Conservation (phyloP, 2,329 filamentous ascomycete species). For the Biscogniauxia sp. region DNA sequence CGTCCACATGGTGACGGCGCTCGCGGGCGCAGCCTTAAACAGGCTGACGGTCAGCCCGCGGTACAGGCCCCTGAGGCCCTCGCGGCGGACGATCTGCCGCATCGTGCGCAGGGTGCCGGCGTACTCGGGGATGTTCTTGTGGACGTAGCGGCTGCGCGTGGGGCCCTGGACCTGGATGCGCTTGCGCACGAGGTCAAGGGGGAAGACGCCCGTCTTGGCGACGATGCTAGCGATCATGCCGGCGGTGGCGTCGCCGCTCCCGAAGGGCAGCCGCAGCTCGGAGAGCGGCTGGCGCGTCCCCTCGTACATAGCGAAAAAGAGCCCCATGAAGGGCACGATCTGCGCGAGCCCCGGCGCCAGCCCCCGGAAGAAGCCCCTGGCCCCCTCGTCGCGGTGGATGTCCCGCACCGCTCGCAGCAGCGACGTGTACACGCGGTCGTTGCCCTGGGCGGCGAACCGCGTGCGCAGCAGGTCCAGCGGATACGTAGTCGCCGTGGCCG, state of each 20-base stretch:
- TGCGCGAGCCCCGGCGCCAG: slow-evolving; percentile 77
- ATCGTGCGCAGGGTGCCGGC: slow-evolving; percentile 66
- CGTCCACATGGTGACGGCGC: slow-evolving; percentile 91
- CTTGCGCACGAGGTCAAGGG: slow-evolving; percentile 89
- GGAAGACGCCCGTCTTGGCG: slow-evolving; percentile 89
- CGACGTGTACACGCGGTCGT: slow-evolving; percentile 71
- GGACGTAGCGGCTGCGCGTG: slow-evolving; percentile 73
- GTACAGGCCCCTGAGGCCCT: slow-evolving; percentile 81
- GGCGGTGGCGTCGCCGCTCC: slow-evolving; percentile 78
- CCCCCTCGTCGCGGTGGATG: slow-evolving; percentile 74
- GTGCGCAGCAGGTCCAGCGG: slow-evolving; percentile 91
- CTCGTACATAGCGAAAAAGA: slow-evolving; percentile 93
- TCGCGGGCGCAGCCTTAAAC: slow-evolving; percentile 90
- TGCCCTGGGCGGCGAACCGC: slow-evolving; percentile 93
- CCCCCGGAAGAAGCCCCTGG: slow-evolving; percentile 82
- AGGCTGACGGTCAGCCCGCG: slow-evolving; percentile 84
- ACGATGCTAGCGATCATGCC: slow-evolving; percentile 76
- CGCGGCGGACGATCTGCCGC: slow-evolving; percentile 62
- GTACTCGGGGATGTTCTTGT: slow-evolving; percentile 87
- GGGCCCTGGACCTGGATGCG: slow-evolving; percentile 94
- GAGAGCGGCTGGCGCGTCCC: slow-evolving; percentile 61
- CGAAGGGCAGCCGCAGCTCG: slow-evolving; percentile 59
- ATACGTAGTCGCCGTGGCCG: slow-evolving; percentile 82
- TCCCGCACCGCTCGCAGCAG: slow-evolving; percentile 66
- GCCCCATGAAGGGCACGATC: slow-evolving; percentile 94